phyloP scores from a whole-genome alignment of 176 grass and related monocot genomes.

The Carex kokanica region DNA sequence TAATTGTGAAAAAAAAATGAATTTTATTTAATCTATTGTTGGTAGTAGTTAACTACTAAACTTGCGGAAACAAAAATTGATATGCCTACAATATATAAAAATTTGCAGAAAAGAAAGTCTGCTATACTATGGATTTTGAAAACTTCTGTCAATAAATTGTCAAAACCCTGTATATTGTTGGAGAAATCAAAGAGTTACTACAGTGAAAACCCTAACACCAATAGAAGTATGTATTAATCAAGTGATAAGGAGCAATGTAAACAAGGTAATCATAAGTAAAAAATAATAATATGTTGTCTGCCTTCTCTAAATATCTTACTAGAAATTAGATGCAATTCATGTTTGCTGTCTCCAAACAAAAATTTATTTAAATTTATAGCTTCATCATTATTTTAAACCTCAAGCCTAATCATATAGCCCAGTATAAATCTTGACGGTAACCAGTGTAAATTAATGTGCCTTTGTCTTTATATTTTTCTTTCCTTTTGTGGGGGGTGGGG shows the following conservation, averaged over 20 bases:
- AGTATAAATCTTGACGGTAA: not conserved
- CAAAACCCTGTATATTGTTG: not conserved
- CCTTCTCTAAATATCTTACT: not conserved
- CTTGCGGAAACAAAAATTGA: not conserved
- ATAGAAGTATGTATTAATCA: not conserved
- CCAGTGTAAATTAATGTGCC: not conserved
- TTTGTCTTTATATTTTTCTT: not conserved
- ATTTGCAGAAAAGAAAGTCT: not conserved
- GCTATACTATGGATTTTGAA: not conserved
- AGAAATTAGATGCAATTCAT: not conserved
- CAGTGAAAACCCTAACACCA: not conserved
- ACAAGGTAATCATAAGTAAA: conserved; percentile 3
- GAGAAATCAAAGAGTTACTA: not conserved
- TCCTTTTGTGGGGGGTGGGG: not conserved
- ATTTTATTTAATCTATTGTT: not conserved
- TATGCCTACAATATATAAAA: not conserved
- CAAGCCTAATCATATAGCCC: not conserved
- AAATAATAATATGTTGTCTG: not conserved
- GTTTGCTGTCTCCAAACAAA: not conserved
- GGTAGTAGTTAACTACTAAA: not conserved
- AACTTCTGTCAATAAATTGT: not conserved
- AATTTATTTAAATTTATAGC: not conserved
- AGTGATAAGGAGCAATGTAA: not conserved
- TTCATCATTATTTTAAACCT: not conserved
- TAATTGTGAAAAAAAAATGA: not conserved